A percentile compares a stretch with the other conserved stretches of the same genome.
These are phyloP conservation scores for Colletotrichum sp. DNA, from an alignment of 2,329 filamentous ascomycete genomes.

Conservation along the genomic window DNA sequence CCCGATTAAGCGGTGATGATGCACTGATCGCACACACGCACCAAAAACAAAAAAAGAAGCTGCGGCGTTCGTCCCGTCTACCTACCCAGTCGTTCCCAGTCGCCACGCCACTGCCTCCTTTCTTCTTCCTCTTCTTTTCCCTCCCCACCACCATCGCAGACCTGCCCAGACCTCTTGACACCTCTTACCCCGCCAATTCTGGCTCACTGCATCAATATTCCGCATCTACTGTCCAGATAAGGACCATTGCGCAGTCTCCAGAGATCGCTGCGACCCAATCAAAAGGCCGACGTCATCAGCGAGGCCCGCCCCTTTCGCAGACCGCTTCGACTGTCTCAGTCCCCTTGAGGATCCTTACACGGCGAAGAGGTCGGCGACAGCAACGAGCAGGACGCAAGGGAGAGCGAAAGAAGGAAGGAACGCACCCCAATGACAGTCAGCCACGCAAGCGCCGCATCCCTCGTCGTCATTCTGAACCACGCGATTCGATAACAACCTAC, in stretches of 20 bases:
- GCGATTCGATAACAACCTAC: constrained; percentile 51
- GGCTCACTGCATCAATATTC: neutral
- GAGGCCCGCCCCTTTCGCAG: neutral
- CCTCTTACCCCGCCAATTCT: neutral
- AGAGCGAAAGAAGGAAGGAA: neutral
- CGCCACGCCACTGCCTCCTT: neutral
- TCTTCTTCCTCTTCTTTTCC: neutral
- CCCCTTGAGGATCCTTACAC: neutral
- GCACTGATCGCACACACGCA: neutral
- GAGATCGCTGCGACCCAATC: neutral
- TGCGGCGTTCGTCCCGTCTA: neutral
- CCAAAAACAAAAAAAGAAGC: neutral
- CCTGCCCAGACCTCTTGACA: neutral
- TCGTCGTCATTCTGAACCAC: constrained; percentile 18
- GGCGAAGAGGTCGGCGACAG: neutral
- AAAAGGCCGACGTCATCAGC: neutral
- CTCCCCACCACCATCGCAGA: neutral
- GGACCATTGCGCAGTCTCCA: neutral
- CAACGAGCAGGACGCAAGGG: neutral
- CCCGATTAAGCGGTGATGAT: neutral
- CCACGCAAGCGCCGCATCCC: constrained; percentile 4
- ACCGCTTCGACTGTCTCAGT: neutral
- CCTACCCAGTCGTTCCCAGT: neutral
- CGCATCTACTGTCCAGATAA: neutral
- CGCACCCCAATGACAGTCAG: constrained; percentile 7